A percentile compares a stretch with the other conserved stretches of the same genome.
Conservation (phyloP, 75 land plant genomes). For the Adiantum capillusveneris region DNA sequence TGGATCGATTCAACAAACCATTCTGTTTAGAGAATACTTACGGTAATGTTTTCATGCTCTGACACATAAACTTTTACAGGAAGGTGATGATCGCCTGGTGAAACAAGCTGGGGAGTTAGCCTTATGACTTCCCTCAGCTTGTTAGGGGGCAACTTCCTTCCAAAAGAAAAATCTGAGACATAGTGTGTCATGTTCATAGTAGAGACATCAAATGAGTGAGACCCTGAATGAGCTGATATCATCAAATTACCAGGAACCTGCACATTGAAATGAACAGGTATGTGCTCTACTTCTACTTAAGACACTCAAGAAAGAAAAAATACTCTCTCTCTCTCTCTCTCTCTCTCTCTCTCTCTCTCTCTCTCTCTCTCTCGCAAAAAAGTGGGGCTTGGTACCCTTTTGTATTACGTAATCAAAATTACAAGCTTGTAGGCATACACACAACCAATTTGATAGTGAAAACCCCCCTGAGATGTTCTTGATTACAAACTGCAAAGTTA, state of each 20-base stretch:
- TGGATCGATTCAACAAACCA: too few species aligned
- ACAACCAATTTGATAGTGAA: too few species aligned
- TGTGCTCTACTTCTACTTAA: too few species aligned
- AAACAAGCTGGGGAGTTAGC: constrained; percentile 65
- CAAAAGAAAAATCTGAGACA: constrained; percentile 75
- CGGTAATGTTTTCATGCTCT: constrained; percentile 80
- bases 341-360: too few species aligned
- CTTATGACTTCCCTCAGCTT: constrained; percentile 51
- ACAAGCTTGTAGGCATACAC: too few species aligned
- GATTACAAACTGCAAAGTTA: background rate
- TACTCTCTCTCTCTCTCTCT: too few species aligned
- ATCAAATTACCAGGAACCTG: constrained; percentile 97
- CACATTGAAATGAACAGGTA: constrained; percentile 8
- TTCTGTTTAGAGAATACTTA: too few species aligned
- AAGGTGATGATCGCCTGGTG: constrained; percentile 50
- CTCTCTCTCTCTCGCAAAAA: too few species aligned
- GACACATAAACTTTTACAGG: constrained; percentile 53
- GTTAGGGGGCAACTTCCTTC: constrained; percentile 39
- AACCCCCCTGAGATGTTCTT: background rate
- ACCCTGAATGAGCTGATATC: constrained; percentile 81
- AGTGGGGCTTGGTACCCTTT: too few species aligned
- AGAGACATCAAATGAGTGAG: constrained; percentile 95
- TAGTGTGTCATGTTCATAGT: constrained; percentile 88
- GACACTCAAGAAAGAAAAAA: too few species aligned
- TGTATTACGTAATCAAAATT: too few species aligned